Evolutionary conservation across 2,329 filamentous ascomycete genomes (phyloP).

Genomic region (Talaromyces atroroseus): DNA sequence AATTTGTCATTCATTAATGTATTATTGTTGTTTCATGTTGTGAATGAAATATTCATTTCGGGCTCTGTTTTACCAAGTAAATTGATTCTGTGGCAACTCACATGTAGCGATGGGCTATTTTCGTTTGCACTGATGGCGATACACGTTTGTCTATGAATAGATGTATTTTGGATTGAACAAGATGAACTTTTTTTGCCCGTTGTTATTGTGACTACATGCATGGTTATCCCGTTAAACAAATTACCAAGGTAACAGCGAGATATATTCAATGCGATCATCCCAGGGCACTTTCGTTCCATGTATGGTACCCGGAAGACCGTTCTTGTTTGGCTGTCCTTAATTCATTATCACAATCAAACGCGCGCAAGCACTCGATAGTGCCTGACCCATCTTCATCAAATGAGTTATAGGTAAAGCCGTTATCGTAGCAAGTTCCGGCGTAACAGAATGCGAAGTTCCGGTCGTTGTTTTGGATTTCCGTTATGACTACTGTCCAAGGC

Average conservation of each 20-base stretch:
- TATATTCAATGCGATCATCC: background rate
- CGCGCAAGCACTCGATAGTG: conserved; percentile 1
- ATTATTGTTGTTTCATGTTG: background rate
- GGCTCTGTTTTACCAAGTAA: background rate
- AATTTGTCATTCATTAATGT: background rate
- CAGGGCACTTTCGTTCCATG: background rate
- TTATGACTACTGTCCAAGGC: conserved; percentile 2
- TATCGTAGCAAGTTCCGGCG: conserved; percentile 1
- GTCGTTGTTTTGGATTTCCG: background rate
- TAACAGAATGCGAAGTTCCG: conserved; percentile 8
- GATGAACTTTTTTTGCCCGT: too few species aligned
- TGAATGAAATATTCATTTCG: background rate
- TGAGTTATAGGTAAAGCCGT: background rate
- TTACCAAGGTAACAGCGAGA: background rate
- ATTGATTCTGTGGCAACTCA: background rate
- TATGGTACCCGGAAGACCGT: background rate
- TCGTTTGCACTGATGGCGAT: too few species aligned
- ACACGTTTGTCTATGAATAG: too few species aligned
- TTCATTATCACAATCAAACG: background rate
- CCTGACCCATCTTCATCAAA: background rate
- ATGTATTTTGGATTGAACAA: too few species aligned
- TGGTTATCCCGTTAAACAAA: background rate
- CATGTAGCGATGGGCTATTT: background rate
- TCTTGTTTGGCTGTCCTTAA: background rate
- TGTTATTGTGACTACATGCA: too few species aligned